A percentile compares a stretch with the other conserved stretches of the same genome.
phyloP scores from a whole-genome alignment of 163 green algal species.

The Scenedesmus sp. region DNA sequence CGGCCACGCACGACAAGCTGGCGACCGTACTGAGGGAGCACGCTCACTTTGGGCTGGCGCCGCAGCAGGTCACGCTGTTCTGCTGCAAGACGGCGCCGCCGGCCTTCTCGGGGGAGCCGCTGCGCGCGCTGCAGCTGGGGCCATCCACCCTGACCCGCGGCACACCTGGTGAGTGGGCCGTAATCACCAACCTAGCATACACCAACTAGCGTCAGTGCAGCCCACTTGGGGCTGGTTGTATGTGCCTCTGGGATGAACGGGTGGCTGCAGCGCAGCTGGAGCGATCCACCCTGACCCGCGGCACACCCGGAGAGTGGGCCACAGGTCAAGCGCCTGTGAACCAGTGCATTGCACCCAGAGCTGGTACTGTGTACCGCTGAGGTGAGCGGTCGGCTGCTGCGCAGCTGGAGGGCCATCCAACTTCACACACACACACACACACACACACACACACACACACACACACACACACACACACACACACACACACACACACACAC shows the following conservation, averaged over 20 bases:
- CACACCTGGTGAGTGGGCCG: neutral
- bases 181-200: no score
- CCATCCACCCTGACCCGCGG: neutral
- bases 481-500: no score
- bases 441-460: no score
- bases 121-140: neutral
- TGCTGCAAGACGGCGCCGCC: slow-evolving; percentile 30
- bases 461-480: no score
- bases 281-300: neutral
- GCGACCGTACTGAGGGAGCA: neutral
- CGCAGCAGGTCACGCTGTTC: slow-evolving; percentile 22
- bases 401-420: no score
- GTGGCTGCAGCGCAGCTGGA: neutral
- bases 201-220: no score
- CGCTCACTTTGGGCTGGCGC: neutral
- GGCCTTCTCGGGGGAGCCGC: slow-evolving; percentile 5
- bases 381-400: no score
- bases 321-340: neutral
- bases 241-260: no score
- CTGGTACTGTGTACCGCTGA: no score
- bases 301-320: neutral
- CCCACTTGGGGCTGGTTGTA: no score
- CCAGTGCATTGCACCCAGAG: no score
- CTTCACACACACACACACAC: no score
- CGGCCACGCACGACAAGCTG: slow-evolving; percentile 35